A percentile compares a stretch with the other conserved stretches of the same genome.
These are phyloP conservation scores for Takakia lepidozioides DNA, from an alignment of 225 moss, liverwort and hornwort genomes.

Conservation along the genomic window DNA sequence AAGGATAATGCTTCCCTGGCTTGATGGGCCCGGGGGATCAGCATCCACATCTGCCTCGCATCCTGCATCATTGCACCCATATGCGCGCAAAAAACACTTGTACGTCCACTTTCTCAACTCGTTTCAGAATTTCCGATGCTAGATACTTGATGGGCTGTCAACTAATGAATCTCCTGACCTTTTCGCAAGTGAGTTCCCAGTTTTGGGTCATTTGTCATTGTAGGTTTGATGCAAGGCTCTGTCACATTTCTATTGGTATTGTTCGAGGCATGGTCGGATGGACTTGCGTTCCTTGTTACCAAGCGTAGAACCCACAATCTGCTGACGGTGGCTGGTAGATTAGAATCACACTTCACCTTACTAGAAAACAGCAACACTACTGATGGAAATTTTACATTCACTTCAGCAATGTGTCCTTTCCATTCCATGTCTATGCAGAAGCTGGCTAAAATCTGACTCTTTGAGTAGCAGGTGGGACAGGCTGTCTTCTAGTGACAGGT, in stretches of 20 bases:
- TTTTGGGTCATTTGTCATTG: constrained; percentile 4
- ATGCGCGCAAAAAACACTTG: constrained; percentile 67
- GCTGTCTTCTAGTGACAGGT: not conserved
- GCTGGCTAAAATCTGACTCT: too few relatives aligned
- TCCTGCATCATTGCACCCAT: constrained; percentile 74
- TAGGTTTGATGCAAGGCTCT: not conserved
- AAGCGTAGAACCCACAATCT: too few relatives aligned
- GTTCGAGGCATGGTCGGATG: not conserved
- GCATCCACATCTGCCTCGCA: constrained; percentile 57
- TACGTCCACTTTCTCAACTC: too few relatives aligned
- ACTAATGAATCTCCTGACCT: constrained; percentile 10
- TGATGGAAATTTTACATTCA: too few relatives aligned
- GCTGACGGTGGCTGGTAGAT: too few relatives aligned
- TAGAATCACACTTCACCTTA: too few relatives aligned
- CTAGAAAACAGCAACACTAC: too few relatives aligned
- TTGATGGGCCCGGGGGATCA: constrained; percentile 70
- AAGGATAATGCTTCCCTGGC: constrained; percentile 92
- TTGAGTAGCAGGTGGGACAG: not conserved
- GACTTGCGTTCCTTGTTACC: not conserved
- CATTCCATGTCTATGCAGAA: too few relatives aligned
- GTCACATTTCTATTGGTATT: not conserved
- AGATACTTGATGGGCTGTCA: too few relatives aligned
- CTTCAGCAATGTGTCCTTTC: not conserved
- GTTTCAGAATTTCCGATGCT: too few relatives aligned
- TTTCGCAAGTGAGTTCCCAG: not conserved